Evolutionary conservation across 2,329 filamentous ascomycete genomes (phyloP), one percentile per base, ranked within the genome.

Genomic region (Zymoseptoria ardabiliae): DNA sequence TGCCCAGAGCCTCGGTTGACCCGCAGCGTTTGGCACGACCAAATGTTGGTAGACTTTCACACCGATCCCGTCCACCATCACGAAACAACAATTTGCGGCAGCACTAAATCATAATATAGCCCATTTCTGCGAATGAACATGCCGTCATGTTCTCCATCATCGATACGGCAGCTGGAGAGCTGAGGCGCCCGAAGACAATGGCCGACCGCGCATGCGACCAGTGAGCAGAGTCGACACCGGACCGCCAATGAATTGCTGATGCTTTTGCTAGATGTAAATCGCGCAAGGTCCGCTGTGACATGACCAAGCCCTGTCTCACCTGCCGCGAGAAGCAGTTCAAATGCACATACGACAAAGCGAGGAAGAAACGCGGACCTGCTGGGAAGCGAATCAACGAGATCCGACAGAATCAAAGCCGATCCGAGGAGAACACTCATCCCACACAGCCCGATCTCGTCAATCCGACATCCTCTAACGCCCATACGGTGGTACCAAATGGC

Each of bases 331-430:
- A 73, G 66, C 72, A 72, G 11, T 72, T 76, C 58, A 69, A 72
- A 11, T 77, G 75, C 62, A 76, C 75, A 6, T 77, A 75, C 59
- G 70, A 76, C 48, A 70, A 73, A 51, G 73, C 74, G 6, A 73
- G 76, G 59, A 77, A 76, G 62, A 76, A 76, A 58, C 70, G 75
- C 51, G 75, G 75, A 65, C 75, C 66, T 23, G 58, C 60, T 48
- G 60, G 61, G 3, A 75, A 74, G 60, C 73, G 75, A 30, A 69
- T 75, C 30, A 68, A 70, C 19, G 72, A 75, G 65, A 75, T 75
- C 55, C 68, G 72, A 56, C 69, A 72, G 52, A 72, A 74, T 58
- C 72, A 75, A 58, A 54, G 54, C 35, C 35, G 17, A 45, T 45
- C n/a, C 20, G 45, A 49, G 23, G 48, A 50, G 45, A 50, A 53